Percentiles rank a stretch among this genome's conserved stretches.
Conservation (phyloP, 345 rosid species). For the Punica granatum region DNA sequence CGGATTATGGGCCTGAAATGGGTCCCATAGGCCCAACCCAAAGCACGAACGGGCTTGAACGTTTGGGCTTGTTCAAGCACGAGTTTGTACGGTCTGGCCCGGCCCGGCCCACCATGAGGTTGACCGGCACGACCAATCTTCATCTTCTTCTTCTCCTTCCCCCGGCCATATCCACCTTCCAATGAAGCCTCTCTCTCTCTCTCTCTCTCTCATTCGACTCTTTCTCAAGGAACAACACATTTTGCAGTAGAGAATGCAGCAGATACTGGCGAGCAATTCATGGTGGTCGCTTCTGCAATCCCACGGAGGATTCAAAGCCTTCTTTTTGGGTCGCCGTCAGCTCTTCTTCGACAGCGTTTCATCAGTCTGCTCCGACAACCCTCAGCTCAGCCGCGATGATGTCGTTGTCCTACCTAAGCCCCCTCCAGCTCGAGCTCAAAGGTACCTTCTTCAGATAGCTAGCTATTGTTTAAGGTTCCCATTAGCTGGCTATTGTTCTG, state of each 20-base stretch:
- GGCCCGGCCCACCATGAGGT: not conserved
- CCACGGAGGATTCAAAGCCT: conserved; percentile 12
- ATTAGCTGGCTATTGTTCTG: not conserved
- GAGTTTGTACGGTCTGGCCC: not conserved
- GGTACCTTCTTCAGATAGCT: not conserved
- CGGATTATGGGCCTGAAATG: not conserved
- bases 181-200: not conserved
- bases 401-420: not conserved
- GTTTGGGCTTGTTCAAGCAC: not conserved
- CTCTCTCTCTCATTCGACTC: not conserved
- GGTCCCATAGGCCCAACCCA: not conserved
- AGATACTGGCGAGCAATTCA: conserved; percentile 19
- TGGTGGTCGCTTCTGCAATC: conserved; percentile 10
- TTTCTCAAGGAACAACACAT: not conserved
- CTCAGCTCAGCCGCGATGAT: not conserved
- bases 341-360: conserved; percentile 25
- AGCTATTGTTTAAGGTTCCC: not conserved
- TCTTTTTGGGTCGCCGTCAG: conserved; percentile 28
- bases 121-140: not conserved
- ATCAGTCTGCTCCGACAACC: conserved; percentile 11
- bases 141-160: not conserved
- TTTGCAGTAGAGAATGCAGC: conserved; percentile 7
- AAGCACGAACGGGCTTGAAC: not conserved
- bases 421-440: conserved; percentile 1
- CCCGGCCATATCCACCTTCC: conserved; percentile 1